A percentile compares a stretch with the other conserved stretches of the same genome.
phyloP scores from a whole-genome alignment of 2,329 filamentous ascomycete genomes.

The Aspergillaceae sp. region DNA sequence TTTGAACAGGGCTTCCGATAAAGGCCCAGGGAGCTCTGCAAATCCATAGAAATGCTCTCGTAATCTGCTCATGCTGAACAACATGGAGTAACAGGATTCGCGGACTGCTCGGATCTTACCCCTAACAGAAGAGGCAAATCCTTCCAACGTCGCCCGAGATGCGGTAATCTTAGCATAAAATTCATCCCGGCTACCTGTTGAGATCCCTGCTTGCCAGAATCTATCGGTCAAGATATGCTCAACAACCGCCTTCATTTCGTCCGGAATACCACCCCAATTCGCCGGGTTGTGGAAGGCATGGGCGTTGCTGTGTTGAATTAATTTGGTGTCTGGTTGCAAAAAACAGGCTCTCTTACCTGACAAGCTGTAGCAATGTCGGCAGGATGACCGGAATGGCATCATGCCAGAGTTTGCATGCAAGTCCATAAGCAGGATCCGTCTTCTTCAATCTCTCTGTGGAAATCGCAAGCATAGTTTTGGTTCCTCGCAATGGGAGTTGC shows the following conservation, averaged over 20 bases:
- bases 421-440: slow-evolving; percentile 61
- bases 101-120: slow-evolving; percentile 82
- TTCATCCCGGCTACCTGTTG: slow-evolving; percentile 87
- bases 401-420: slow-evolving; percentile 75
- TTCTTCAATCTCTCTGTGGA: slow-evolving; percentile 84
- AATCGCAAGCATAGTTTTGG: slow-evolving; percentile 84
- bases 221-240: slow-evolving; percentile 80
- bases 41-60: slow-evolving; percentile 89
- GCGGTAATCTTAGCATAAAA: slow-evolving; percentile 89
- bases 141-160: slow-evolving; percentile 82
- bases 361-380: slow-evolving; percentile 74
- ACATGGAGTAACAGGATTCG: slow-evolving; percentile 86
- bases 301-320: slow-evolving; percentile 54
- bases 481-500: slow-evolving; percentile 70
- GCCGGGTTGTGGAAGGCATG: slow-evolving; percentile 82
- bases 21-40: slow-evolving; percentile 66
- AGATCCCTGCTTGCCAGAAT: slow-evolving; percentile 98
- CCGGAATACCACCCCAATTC: slow-evolving; percentile 71
- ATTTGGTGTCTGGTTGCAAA: neutral
- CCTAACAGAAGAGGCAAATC: slow-evolving; percentile 85
- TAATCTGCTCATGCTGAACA: slow-evolving; percentile 85
- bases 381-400: slow-evolving; percentile 73
- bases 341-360: slow-evolving; percentile 46
- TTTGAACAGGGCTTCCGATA: slow-evolving; percentile 75
- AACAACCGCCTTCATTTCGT: slow-evolving; percentile 68